phyloP scores from a whole-genome alignment of 331 rosid species.

The Dryas integrifolia region DNA sequence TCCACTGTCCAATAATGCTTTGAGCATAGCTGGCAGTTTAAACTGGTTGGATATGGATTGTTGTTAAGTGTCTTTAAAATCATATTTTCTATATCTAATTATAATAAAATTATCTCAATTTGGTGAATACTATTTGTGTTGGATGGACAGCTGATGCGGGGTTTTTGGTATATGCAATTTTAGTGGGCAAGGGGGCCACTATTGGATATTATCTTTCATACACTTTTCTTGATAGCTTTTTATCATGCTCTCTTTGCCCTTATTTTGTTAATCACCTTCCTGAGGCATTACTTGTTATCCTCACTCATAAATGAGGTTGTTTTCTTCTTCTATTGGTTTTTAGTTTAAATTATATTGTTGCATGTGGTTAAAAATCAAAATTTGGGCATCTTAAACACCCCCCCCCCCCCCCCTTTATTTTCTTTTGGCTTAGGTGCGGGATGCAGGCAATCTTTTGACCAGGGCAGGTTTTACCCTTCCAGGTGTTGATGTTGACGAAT shows the following conservation, averaged over 20 bases:
- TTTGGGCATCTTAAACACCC: background rate
- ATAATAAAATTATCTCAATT: no score
- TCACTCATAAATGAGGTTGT: background rate
- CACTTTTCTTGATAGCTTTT: background rate
- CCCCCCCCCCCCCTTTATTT: background rate
- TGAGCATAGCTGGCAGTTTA: background rate
- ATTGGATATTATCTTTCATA: background rate
- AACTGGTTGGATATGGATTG: no score
- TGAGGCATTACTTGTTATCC: background rate
- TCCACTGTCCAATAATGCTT: background rate
- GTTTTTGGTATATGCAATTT: no score
- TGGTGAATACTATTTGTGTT: no score
- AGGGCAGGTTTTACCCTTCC: conserved; percentile 93
- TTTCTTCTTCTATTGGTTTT: background rate
- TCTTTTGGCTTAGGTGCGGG: conserved; percentile 64
- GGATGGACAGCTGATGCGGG: no score
- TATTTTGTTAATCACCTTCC: background rate
- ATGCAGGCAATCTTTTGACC: conserved; percentile 98
- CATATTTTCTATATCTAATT: no score
- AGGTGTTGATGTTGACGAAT: conserved; percentile 93
- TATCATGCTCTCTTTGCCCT: background rate
- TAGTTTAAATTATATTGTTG: background rate
- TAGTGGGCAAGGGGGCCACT: background rate
- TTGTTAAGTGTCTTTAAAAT: no score
- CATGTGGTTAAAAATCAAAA: background rate